These are phyloP conservation scores for Amanita thiersii DNA, from an alignment of 768 basidiomycete genomes.

Conservation along the genomic window DNA sequence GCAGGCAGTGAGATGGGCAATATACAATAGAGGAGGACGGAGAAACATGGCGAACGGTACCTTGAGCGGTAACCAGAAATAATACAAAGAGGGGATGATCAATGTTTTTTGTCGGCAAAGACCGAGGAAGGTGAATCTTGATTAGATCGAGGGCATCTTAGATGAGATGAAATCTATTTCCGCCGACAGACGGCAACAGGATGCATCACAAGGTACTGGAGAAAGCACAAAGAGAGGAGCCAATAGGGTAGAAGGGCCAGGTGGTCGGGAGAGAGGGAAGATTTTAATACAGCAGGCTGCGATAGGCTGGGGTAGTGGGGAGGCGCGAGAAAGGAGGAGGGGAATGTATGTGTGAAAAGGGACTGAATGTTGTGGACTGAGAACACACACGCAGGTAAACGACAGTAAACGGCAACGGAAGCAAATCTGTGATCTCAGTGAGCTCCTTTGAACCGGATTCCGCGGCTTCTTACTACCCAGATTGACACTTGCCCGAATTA, in stretches of 20 bases:
- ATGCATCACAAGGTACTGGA: slow-evolving; percentile 28
- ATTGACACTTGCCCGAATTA: slow-evolving; percentile 17
- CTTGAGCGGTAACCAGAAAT: slow-evolving; percentile 4
- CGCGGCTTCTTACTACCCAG: slow-evolving; percentile 17
- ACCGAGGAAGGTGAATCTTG: slow-evolving; percentile 5
- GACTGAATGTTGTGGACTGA: no score
- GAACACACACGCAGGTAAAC: no score
- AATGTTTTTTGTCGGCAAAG: slow-evolving; percentile 6
- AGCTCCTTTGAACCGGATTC: slow-evolving; percentile 18
- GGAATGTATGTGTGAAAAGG: slow-evolving; percentile 12
- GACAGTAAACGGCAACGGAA: slow-evolving; percentile 15
- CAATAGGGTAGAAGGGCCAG: slow-evolving; percentile 40
- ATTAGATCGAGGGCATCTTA: slow-evolving; percentile 12
- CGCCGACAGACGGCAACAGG: slow-evolving; percentile 34
- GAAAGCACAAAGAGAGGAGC: slow-evolving; percentile 18
- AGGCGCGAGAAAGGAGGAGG: slow-evolving; percentile 23
- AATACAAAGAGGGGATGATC: background rate
- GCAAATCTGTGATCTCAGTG: slow-evolving; percentile 21
- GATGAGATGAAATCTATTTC: slow-evolving; percentile 31
- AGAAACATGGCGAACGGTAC: background rate
- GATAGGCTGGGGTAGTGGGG: slow-evolving; percentile 26
- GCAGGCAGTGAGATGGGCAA: background rate
- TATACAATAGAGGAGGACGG: background rate
- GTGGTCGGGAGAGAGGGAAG: slow-evolving; percentile 38
- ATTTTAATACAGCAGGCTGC: no score